Conservation (phyloP, 495 filamentous ascomycete genomes). For the Aspergillus asperescens region DNA sequence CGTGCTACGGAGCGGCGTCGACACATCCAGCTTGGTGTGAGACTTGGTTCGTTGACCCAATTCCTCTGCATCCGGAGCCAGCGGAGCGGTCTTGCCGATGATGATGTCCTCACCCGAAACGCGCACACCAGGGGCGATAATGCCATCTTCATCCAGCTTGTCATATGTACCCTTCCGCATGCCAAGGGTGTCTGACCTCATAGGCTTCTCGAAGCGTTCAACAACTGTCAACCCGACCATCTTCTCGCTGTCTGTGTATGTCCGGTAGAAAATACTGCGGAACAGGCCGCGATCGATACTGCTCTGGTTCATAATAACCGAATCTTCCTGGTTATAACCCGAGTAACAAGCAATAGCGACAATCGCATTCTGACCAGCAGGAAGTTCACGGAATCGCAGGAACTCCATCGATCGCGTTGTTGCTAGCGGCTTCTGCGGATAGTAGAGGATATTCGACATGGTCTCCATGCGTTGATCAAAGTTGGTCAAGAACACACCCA, state of each 20-base stretch:
- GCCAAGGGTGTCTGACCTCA: conserved; percentile 75
- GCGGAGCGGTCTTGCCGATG: conserved; percentile 95
- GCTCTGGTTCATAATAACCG: conserved; percentile 99
- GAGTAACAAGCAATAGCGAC: conserved; percentile 96
- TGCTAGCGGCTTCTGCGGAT: conserved; percentile 94
- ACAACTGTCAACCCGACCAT: conserved; percentile 82
- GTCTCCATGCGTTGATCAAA: conserved; percentile 96
- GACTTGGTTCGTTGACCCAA: conserved; percentile 83
- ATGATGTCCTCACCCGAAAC: conserved; percentile 98
- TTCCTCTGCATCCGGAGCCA: conserved; percentile 87
- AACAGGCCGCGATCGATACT: conserved; percentile 96
- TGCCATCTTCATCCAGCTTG: conserved; percentile 92
- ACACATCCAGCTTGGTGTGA: conserved; percentile 91
- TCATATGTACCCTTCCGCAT: conserved; percentile 96
- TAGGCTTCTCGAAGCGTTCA: conserved; percentile 92
- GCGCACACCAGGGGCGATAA: conserved; percentile 86
- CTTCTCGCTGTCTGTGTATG: conserved; percentile 95
- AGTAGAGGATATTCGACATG: conserved; percentile 98
- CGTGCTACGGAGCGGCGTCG: conserved; percentile 87
- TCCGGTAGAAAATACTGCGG: conserved; percentile 95
- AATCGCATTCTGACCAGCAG: conserved; percentile 96
- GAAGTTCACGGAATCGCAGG: conserved; percentile 93
- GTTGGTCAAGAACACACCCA: conserved; percentile 98
- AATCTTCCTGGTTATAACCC: conserved; percentile 99
- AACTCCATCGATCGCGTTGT: conserved; percentile 98